Evolutionary conservation across 163 green algal genomes (phyloP).

Genomic region (Trebouxiophyceae sp.): DNA sequence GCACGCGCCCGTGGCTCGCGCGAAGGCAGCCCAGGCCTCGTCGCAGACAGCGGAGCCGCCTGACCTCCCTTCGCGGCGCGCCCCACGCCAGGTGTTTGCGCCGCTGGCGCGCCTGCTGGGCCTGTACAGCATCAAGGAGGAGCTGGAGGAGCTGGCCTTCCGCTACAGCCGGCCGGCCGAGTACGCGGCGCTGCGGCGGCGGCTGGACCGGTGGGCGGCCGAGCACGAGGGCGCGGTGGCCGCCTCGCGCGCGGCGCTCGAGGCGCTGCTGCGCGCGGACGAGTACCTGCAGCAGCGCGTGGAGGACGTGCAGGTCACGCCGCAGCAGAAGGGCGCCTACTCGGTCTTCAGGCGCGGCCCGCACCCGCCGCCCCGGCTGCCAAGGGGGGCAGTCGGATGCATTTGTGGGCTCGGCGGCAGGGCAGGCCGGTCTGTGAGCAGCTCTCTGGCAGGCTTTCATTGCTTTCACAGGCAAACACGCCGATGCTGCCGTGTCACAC

Average conservation of each 20-base stretch:
- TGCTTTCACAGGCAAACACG: no score
- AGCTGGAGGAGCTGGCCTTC: slow-evolving; percentile 82
- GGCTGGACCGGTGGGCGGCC: slow-evolving; percentile 1
- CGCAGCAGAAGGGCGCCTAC: slow-evolving; percentile 36
- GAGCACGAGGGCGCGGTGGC: slow-evolving; percentile 23
- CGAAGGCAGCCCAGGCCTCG: no score
- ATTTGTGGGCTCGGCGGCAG: no score
- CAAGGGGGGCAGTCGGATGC: not conserved
- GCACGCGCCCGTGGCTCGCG: no score
- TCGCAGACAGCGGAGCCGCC: no score
- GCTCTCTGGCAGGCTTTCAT: no score
- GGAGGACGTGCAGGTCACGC: slow-evolving; percentile 23
- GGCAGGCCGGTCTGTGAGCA: no score
- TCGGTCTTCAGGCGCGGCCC: slow-evolving; percentile 45
- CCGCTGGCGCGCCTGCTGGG: slow-evolving; percentile 76
- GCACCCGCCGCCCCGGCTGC: not conserved
- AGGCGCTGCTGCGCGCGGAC: slow-evolving; percentile 39
- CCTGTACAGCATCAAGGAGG: slow-evolving; percentile 77
- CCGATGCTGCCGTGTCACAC: no score
- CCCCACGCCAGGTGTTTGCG: slow-evolving; percentile 72
- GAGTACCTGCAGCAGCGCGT: slow-evolving; percentile 39
- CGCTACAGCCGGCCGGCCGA: slow-evolving; percentile 25
- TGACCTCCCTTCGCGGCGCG: no score
- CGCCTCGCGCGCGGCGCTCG: slow-evolving; percentile 5
- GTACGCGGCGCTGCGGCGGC: slow-evolving; percentile 1